phyloP scores from a whole-genome alignment of 352 stramenopile species.

The Phytophthora sansomeana region DNA sequence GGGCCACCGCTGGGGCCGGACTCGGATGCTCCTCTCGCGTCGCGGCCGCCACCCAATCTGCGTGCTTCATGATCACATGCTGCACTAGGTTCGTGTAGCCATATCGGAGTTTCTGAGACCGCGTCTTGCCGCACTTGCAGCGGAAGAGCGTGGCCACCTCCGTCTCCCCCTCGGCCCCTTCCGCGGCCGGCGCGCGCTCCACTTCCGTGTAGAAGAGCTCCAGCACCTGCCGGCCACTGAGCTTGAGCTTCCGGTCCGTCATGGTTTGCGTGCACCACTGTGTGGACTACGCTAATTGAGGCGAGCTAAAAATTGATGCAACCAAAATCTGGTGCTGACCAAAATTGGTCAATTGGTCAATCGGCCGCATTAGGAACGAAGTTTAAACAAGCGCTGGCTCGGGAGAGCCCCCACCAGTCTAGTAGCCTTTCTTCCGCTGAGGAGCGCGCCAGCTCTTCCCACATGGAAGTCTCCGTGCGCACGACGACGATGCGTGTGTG shows the following conservation, averaged over 20 bases:
- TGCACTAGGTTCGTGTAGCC: slow-evolving; percentile 75
- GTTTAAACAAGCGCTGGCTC: no score
- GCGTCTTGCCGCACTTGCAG: slow-evolving; percentile 71
- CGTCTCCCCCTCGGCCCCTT: slow-evolving; percentile 1
- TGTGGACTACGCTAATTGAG: no score
- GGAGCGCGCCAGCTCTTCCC: no score
- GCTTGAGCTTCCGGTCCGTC: slow-evolving; percentile 38
- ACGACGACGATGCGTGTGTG: no score
- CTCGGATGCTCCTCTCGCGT: slow-evolving; percentile 33
- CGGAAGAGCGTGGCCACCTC: slow-evolving; percentile 45
- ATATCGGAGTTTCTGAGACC: slow-evolving; percentile 56
- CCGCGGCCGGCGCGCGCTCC: neutral
- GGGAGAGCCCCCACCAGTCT: no score
- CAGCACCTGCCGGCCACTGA: slow-evolving; percentile 54
- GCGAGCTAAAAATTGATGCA: no score
- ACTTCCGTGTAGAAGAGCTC: slow-evolving; percentile 60
- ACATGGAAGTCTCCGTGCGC: no score
- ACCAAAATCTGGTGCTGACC: no score
- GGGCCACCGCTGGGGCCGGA: slow-evolving; percentile 21
- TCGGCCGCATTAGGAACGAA: no score
- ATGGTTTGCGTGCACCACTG: no score
- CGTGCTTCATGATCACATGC: slow-evolving; percentile 72
- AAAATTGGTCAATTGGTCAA: no score
- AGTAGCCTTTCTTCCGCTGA: no score
- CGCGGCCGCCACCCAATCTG: slow-evolving; percentile 54